Evolutionary conservation across 2,329 filamentous ascomycete genomes (phyloP), one percentile per base, ranked within the genome.

Genomic region (Microdochium paspali): DNA sequence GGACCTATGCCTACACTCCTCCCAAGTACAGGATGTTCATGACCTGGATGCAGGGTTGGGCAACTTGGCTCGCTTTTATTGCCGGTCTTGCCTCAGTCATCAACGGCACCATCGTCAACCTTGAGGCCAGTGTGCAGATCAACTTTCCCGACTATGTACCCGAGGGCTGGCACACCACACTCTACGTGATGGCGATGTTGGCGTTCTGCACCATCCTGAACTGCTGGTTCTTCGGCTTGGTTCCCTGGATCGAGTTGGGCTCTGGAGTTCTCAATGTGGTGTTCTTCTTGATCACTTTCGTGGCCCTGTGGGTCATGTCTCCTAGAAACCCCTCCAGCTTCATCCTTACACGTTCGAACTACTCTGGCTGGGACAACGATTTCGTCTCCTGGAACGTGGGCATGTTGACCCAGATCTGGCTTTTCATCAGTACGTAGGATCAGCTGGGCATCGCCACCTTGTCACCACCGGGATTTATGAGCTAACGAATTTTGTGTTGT

Each of bases 21-120:
- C 23, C 21, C 4, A 21, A 43, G 31, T 44, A 25, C 31, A 44
- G 32, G 46, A 46, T 46, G 23, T 50, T 50, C 28, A 35, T 50
- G 10, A 48, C 49, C n/a, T 50, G 49, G 49, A 24, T 50, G 12
- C 49, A 50, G 23, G 49, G 49, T 3, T 50, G 46, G 46, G 43
- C 47, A 2, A 50, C 49, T 2, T 50, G 49, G 49, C 45, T 46
- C 10, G 49, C 46, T 6, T 50, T 48, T 20, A 46, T 50, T 26
- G 46, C 49, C 10, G 47, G 44, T 9, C 45, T 50, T 12, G 49
- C 49, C 23, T 45, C 43, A 21, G 39, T 31, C 21, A 25, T 48
- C 44, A 50, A 50, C 49, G 47, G 45, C n/a, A 44, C 44, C 35
- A 50, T 44, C 10, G 43, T 46, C 23, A 47, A 48, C 15, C 44